Percentiles rank a stretch among this genome's conserved stretches.
These are phyloP conservation scores for Cupressus sempervirens DNA, from an alignment of 75 land plant genomes.

Conservation along the genomic window DNA sequence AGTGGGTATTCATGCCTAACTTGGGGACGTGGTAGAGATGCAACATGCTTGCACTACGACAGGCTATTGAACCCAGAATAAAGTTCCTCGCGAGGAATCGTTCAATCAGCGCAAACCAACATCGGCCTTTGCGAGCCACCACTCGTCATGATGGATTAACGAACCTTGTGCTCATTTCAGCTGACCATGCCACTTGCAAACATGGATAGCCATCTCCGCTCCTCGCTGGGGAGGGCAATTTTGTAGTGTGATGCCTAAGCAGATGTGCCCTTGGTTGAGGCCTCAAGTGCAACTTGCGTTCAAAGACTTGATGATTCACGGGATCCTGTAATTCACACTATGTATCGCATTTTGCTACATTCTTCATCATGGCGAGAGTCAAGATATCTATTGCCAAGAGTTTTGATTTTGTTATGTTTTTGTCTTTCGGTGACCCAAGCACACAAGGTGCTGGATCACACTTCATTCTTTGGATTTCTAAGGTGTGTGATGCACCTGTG, in stretches of 20 bases:
- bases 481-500: too few relatives aligned
- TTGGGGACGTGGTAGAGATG: neutral
- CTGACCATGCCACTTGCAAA: neutral
- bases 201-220: neutral
- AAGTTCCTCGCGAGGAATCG: too few relatives aligned
- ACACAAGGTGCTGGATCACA: too few relatives aligned
- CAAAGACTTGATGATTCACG: conserved; percentile 41
- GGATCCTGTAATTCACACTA: conserved; percentile 42
- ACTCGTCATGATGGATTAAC: neutral
- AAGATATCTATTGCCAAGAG: conserved; percentile 18
- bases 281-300: conserved; percentile 35
- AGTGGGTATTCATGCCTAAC: too few relatives aligned
- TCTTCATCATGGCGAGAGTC: conserved; percentile 32
- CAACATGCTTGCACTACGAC: too few relatives aligned
- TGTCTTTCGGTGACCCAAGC: too few relatives aligned
- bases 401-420: neutral
- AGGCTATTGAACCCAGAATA: too few relatives aligned
- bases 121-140: neutral
- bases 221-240: too few relatives aligned
- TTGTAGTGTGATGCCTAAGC: neutral
- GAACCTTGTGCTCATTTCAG: neutral
- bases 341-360: conserved; percentile 37
- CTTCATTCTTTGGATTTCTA: too few relatives aligned
- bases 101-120: too few relatives aligned
- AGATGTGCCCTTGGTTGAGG: conserved; percentile 1